phyloP scores from a whole-genome alignment of 768 basidiomycete genomes.

The Pilatotrama ljubarskyi region DNA sequence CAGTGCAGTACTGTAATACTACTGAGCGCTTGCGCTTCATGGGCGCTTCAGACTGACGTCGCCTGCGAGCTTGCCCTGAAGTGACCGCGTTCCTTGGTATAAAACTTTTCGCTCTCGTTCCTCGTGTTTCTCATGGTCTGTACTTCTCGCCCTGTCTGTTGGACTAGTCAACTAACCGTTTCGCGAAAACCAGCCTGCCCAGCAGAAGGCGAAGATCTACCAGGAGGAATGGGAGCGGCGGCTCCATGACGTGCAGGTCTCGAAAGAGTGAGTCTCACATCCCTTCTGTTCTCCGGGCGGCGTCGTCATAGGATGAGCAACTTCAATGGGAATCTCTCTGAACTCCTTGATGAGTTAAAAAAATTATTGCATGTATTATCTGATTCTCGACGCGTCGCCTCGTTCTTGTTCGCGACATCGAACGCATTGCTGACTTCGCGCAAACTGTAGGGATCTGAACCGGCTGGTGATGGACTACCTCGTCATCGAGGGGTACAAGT shows the following conservation, averaged over 20 bases:
- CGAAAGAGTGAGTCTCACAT: slow-evolving; percentile 78
- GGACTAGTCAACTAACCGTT: slow-evolving; percentile 5
- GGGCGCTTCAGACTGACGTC: background rate
- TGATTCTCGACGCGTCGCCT: slow-evolving; percentile 47
- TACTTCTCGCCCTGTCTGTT: background rate
- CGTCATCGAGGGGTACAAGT: slow-evolving; percentile 95
- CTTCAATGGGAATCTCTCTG: slow-evolving; percentile 99
- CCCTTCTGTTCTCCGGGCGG: slow-evolving; percentile 11
- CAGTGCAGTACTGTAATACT: no score
- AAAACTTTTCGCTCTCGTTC: slow-evolving; percentile 33
- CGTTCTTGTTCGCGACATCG: slow-evolving; percentile 15
- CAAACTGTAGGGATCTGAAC: slow-evolving; percentile 77
- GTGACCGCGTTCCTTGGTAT: slow-evolving; percentile 24
- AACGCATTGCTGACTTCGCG: slow-evolving; percentile 20
- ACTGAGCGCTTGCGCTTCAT: background rate
- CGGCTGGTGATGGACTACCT: slow-evolving; percentile 96
- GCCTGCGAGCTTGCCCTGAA: slow-evolving; percentile 42
- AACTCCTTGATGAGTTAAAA: slow-evolving; percentile 60
- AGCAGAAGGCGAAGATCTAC: slow-evolving; percentile 60
- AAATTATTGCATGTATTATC: slow-evolving; percentile 92
- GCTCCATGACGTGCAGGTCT: slow-evolving; percentile 77
- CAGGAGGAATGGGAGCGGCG: slow-evolving; percentile 86
- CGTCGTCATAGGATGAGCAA: slow-evolving; percentile 58
- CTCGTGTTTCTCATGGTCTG: slow-evolving; percentile 31
- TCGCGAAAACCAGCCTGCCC: slow-evolving; percentile 30